Evolutionary conservation across 805 yeast species (phyloP).

Genomic region (Maudiozyma saulgeensis): DNA sequence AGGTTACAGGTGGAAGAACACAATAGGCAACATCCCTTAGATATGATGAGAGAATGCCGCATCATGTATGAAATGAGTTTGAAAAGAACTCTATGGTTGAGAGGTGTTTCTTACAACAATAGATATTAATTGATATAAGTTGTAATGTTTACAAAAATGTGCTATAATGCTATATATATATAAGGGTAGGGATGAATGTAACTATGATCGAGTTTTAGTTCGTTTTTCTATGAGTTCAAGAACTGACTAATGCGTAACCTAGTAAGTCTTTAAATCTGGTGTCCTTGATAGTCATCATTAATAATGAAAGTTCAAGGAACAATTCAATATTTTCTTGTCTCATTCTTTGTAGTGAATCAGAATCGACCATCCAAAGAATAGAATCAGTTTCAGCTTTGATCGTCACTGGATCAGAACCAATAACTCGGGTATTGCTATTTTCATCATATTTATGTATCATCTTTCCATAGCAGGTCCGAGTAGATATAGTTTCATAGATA

Average conservation of each 20-base stretch:
- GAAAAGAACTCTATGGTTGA: too few relatives aligned
- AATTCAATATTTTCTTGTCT: constrained; percentile 41
- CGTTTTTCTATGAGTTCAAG: constrained; percentile 19
- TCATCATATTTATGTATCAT: constrained; percentile 14
- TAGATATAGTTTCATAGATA: constrained; percentile 40
- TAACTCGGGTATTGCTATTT: background rate
- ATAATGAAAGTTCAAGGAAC: constrained; percentile 53
- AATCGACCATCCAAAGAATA: constrained; percentile 58
- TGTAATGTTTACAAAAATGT: too few relatives aligned
- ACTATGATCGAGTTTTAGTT: background rate
- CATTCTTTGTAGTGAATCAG: constrained; percentile 37
- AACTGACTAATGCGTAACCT: constrained; percentile 62
- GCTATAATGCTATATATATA: too few relatives aligned
- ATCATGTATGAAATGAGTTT: too few relatives aligned
- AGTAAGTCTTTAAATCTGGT: constrained; percentile 68
- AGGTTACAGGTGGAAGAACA: too few relatives aligned
- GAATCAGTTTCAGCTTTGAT: constrained; percentile 53
- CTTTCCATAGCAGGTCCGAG: constrained; percentile 47
- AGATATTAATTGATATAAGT: too few relatives aligned
- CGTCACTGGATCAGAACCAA: constrained; percentile 30
- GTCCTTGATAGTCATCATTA: constrained; percentile 53
- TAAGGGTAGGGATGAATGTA: background rate
- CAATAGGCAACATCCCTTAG: too few relatives aligned
- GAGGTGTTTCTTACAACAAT: too few relatives aligned
- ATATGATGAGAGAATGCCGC: too few relatives aligned